Base-by-base conservation (phyloP, 163 green algal genomes). In the Chlamydomonas reinhardtii region DNA sequence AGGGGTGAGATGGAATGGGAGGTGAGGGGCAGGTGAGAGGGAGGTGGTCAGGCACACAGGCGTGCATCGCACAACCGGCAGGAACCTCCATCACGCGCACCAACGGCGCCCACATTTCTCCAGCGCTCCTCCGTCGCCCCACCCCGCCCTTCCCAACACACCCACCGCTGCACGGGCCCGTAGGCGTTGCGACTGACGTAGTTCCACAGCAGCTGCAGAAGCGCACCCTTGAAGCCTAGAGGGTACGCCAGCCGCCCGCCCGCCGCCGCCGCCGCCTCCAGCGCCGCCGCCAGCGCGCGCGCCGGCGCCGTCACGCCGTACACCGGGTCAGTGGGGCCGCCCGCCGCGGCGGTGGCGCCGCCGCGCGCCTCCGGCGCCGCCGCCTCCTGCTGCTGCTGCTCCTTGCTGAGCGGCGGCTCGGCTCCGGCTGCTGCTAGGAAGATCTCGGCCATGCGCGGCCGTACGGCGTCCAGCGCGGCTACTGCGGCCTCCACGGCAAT, bases 151-250 rank as follows among this genome's bases (percentile, higher is more conserved):
- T 2, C 48, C 11, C 48, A 17, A 12, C 48, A 56, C 24, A 43
- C 74, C 31, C 48, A 68, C 62, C 62, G 43, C 59, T 74, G 71
- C 34, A 69, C 76, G 37, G 54, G 87, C 39, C 64, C 39, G 35
- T 72, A 76, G 24, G 27, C 56, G 65, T 66, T 81, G 25, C 83
- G 77, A 56, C 74, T 74, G 43, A 88, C 37, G 83, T 91, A 78
- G 29, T 74, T 77, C n/a, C 66, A 69, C 34, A 91, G 81, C n/a
- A 90, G 29, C 83, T 79, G 65, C 73, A 90, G 83, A 74, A 91
- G 52, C 37, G 80, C 76, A 73, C 79, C 73, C 52, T 88, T 76
- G 14, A 70, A 29, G 32, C 17, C 56, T 48, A 85, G 48, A 14
- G 77, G 43, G 31, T 61, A 39, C 66, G 24, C 2, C 66, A 85